These are phyloP conservation scores for Paramecium pentaurelia DNA, from an alignment of 73 alveolate genomes.

Conservation along the genomic window DNA sequence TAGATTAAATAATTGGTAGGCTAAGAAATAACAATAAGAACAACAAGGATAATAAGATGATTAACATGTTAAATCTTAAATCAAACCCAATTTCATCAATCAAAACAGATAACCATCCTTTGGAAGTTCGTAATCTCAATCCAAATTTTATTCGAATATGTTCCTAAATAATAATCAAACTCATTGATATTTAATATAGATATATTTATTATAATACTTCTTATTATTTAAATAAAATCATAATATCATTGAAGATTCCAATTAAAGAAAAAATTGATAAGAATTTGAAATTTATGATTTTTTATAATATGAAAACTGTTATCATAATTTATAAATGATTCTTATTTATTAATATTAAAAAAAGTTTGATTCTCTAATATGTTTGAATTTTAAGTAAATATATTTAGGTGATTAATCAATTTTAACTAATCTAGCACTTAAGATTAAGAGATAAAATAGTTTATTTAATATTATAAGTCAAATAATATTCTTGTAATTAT, in stretches of 20 bases:
- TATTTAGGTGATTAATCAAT: too few relatives aligned
- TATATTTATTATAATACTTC: not conserved
- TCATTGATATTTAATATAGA: not conserved
- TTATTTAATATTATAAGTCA: too few relatives aligned
- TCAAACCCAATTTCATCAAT: not conserved
- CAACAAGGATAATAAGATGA: not conserved
- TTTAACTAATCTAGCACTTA: too few relatives aligned
- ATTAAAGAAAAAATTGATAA: too few relatives aligned
- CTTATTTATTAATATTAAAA: too few relatives aligned
- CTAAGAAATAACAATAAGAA: not conserved
- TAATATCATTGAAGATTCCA: not conserved
- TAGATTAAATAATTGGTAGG: constrained; percentile 42
- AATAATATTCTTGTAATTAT: too few relatives aligned
- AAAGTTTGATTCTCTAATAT: too few relatives aligned
- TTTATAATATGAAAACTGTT: not conserved
- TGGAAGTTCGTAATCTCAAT: constrained; percentile 3
- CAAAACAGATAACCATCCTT: not conserved
- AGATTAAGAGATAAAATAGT: too few relatives aligned
- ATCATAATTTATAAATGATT: too few relatives aligned
- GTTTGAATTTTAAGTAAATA: too few relatives aligned
- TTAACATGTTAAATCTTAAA: not conserved
- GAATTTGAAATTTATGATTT: not conserved
- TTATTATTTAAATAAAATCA: not conserved
- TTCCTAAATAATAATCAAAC: not conserved
- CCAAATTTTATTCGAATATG: not conserved